A percentile compares a stretch with the other conserved stretches of the same genome.
Evolutionary conservation across 257 asterid species (phyloP).

Genomic region (Thymus mandschuricus): DNA sequence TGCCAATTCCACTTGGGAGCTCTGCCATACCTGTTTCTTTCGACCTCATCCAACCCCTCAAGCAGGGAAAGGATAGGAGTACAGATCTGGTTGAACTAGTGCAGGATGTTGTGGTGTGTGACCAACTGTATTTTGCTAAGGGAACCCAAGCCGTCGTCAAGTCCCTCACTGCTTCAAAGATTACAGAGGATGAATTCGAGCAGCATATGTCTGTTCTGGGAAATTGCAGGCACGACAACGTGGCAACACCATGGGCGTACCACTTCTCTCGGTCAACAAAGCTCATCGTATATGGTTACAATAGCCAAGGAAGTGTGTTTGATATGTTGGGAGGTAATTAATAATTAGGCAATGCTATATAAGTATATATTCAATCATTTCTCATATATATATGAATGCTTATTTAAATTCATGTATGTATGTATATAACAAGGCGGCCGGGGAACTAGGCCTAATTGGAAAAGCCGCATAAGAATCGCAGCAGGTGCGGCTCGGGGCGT

Average conservation of each 20-base stretch:
- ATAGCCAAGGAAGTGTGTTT: conserved; percentile 39
- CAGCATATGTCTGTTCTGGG: not conserved
- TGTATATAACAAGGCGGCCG: not conserved
- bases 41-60: not conserved
- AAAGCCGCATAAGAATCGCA: conserved; percentile 26
- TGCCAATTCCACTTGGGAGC: not conserved
- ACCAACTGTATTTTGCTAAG: not conserved
- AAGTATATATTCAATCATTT: no score
- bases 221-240: conserved; percentile 21
- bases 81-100: not conserved
- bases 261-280: conserved; percentile 13
- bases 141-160: not conserved
- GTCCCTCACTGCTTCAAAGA: not conserved
- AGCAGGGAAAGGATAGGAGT: fast-evolving
- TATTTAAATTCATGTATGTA: not conserved
- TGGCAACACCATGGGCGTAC: conserved; percentile 16
- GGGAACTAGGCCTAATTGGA: not conserved
- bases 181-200: conserved; percentile 8
- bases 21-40: not conserved
- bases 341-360: no score
- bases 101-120: not conserved
- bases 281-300: conserved; percentile 31
- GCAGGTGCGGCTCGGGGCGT: conserved; percentile 44
- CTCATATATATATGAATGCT: no score
- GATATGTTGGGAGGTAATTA: conserved; percentile 17